Evolutionary conservation across 164 flowering plant genomes (phyloP), one percentile per base, ranked within the genome.

Genomic region (Tetracentron sinense): DNA sequence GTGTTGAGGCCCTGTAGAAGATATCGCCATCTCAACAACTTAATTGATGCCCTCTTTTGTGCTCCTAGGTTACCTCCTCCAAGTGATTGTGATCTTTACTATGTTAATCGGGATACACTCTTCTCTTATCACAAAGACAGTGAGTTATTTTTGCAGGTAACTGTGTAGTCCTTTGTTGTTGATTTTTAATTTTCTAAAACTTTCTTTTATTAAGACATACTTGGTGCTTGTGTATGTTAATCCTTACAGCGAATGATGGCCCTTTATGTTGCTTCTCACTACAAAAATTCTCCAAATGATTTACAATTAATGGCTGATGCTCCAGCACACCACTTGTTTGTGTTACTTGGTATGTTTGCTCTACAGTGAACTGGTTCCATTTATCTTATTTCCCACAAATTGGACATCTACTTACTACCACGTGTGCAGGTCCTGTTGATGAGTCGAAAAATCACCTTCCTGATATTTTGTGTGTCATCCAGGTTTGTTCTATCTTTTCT

Each of bases 281-380:
- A 95, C 74, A 92, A 92, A 68, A 95, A 90, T 71, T 92, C 99
- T 65, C 99, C 99, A 23, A 90, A 92, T 76, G 99, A 95, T 76
- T 68, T 95, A 51, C 99, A 89, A 81, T 55, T 92, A 71, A 81
- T 92, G 92, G 96, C 97, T 33, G 97, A 95, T 81, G 99, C 99
- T 67, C 97, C 99, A 47, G 97, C 96, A 15, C 99, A 95, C 71
- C 99, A 95, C 75, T 76, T 95, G 74, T 95, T 95, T 79, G 97
- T 95, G 61, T 77, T 95, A 64, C 92, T 95, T 58, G 99, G 99
- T 95, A 84, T 59, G 42, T 63, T 28, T 60, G 6, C 19, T 46
- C 58, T 27, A 17, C n/a, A n/a, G 17, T 57, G 26, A 27, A 48
- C 26, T 55, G 27, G 16, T 58, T 60, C 58, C 33, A 21, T 52